phyloP scores from a whole-genome alignment of 345 rosid species.

The Eucalyptus paniculata region DNA sequence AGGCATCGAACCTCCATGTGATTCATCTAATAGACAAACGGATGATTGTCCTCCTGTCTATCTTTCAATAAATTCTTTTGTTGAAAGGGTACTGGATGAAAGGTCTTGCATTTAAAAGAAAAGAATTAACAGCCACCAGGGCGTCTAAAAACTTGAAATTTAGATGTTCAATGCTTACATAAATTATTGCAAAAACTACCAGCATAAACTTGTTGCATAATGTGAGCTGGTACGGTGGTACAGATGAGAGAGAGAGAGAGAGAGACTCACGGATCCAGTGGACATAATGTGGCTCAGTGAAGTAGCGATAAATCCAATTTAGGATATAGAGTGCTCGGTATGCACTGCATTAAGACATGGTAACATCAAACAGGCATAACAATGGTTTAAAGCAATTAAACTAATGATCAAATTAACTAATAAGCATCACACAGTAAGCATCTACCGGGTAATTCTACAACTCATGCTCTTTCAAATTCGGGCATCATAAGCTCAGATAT shows the following conservation, averaged over 20 bases:
- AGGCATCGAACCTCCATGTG: neutral
- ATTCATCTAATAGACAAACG: neutral
- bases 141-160: neutral
- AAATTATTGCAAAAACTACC: neutral
- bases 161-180: neutral
- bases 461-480: neutral
- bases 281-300: conserved; percentile 38
- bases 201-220: neutral
- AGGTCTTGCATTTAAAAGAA: neutral
- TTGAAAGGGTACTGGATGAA: neutral
- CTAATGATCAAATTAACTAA: neutral
- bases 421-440: neutral
- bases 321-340: conserved; percentile 47
- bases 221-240: neutral
- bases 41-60: neutral
- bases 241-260: neutral
- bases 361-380: neutral
- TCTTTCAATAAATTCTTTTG: neutral
- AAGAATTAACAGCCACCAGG: neutral
- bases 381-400: neutral
- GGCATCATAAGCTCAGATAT: neutral
- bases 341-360: conserved; percentile 20
- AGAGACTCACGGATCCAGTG: conserved; percentile 49
- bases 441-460: neutral
- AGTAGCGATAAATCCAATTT: conserved; percentile 64